Evolutionary conservation across 140 eudicot species (phyloP).

Genomic region (Flaveria floridana): DNA sequence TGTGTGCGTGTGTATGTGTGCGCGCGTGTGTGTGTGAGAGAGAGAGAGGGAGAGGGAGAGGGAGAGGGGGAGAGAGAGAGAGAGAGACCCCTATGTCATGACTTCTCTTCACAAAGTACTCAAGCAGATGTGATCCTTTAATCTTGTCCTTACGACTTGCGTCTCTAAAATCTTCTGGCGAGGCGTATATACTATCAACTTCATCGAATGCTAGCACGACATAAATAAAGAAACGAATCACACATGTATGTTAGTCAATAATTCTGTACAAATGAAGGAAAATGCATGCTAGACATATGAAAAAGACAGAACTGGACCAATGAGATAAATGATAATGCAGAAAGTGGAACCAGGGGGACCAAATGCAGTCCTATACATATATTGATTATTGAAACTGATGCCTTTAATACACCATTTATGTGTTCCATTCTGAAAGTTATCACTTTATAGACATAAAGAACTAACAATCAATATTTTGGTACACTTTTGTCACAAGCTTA

Average conservation of each 20-base stretch:
- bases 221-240: conserved; percentile 1
- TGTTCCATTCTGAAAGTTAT: conserved; percentile 15
- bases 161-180: conserved; percentile 83
- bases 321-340: conserved; percentile 3
- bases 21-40: neutral
- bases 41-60: too few relatives aligned
- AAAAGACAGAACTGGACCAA: conserved; percentile 2
- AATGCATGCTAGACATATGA: neutral
- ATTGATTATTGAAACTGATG: neutral
- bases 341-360: conserved; percentile 10
- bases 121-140: conserved; percentile 76
- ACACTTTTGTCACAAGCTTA: neutral
- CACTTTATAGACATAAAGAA: conserved; percentile 11
- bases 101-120: conserved; percentile 74
- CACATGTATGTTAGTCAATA: conserved; percentile 10
- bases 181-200: conserved; percentile 81
- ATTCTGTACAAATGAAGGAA: neutral
- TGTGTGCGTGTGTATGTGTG: conserved; percentile 18
- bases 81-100: conserved; percentile 73
- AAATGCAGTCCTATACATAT: neutral
- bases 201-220: conserved; percentile 72
- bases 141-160: conserved; percentile 56
- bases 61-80: neutral
- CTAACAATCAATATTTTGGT: conserved; percentile 10
- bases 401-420: neutral